Percentiles rank a stretch among this genome's conserved stretches.
phyloP scores from a whole-genome alignment of 2,329 filamentous ascomycete genomes.

The Lomentospora prolificans region DNA sequence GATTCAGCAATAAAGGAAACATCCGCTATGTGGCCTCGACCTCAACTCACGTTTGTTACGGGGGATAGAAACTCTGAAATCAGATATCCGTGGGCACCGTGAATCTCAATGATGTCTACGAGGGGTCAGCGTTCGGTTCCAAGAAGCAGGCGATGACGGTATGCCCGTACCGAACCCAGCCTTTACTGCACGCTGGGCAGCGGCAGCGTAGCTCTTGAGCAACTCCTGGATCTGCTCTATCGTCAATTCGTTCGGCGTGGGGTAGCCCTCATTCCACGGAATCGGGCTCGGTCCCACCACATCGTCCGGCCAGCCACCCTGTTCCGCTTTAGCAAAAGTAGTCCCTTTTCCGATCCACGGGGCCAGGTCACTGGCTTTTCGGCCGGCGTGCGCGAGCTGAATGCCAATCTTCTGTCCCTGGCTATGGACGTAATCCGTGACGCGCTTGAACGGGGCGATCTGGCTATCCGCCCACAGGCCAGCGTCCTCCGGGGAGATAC shows the following conservation, averaged over 20 bases:
- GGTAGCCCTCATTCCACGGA: constrained; percentile 51
- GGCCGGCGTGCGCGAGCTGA: constrained; percentile 73
- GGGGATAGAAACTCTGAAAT: constrained; percentile 55
- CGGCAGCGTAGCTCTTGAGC: constrained; percentile 51
- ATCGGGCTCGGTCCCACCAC: constrained; percentile 41
- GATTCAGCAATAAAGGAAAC: background rate
- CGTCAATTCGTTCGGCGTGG: constrained; percentile 57
- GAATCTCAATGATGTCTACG: constrained; percentile 60
- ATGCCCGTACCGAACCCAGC: constrained; percentile 51
- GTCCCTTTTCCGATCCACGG: constrained; percentile 52
- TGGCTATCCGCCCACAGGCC: constrained; percentile 83
- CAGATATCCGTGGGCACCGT: constrained; percentile 57
- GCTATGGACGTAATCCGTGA: constrained; percentile 70
- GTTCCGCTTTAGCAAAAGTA: constrained; percentile 38
- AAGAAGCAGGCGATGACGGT: too few species aligned
- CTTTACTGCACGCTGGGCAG: constrained; percentile 49
- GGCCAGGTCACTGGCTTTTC: constrained; percentile 52
- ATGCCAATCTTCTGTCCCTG: constrained; percentile 70
- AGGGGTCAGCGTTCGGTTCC: background rate
- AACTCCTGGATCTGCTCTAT: constrained; percentile 56
- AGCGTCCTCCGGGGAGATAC: constrained; percentile 71
- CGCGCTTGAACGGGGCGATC: constrained; percentile 57
- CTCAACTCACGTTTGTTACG: constrained; percentile 37
- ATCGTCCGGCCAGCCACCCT: constrained; percentile 47
- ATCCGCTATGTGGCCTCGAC: too few species aligned